Conservation (phyloP, 2,329 filamentous ascomycete species). For the Fusarium sp. region DNA sequence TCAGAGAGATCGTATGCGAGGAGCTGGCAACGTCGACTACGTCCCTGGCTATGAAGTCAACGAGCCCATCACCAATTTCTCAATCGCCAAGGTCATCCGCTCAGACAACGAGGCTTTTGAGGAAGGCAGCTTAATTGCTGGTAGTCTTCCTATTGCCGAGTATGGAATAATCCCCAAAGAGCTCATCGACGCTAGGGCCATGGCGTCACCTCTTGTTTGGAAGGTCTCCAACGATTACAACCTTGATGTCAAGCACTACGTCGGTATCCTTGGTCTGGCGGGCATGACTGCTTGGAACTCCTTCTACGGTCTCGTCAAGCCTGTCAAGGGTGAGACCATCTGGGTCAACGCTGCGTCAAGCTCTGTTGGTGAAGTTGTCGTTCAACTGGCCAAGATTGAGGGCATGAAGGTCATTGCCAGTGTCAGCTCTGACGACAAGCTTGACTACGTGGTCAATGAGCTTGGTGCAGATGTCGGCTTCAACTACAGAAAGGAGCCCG, state of each 20-base stretch:
- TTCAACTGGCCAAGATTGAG: background rate
- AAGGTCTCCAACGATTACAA: background rate
- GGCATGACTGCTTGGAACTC: background rate
- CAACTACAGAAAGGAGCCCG: background rate
- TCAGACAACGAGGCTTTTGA: background rate
- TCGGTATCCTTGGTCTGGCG: background rate
- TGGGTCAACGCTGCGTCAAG: background rate
- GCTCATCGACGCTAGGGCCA: background rate
- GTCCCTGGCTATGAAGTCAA: background rate
- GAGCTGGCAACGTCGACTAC: background rate
- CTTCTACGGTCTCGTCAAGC: background rate
- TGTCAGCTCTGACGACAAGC: background rate
- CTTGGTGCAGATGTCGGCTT: background rate
- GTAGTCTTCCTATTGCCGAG: background rate
- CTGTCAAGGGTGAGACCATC: background rate
- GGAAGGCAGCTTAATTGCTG: background rate
- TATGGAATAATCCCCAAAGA: background rate
- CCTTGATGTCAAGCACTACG: background rate
- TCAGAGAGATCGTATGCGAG: background rate
- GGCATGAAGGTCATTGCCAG: background rate
- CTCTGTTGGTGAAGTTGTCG: background rate
- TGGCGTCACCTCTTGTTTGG: background rate
- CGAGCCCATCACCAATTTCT: background rate
- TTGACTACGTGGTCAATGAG: background rate
- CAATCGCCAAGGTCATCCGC: background rate